Conservation (phyloP, 352 stramenopile species). For the Pythium catenulatum region DNA sequence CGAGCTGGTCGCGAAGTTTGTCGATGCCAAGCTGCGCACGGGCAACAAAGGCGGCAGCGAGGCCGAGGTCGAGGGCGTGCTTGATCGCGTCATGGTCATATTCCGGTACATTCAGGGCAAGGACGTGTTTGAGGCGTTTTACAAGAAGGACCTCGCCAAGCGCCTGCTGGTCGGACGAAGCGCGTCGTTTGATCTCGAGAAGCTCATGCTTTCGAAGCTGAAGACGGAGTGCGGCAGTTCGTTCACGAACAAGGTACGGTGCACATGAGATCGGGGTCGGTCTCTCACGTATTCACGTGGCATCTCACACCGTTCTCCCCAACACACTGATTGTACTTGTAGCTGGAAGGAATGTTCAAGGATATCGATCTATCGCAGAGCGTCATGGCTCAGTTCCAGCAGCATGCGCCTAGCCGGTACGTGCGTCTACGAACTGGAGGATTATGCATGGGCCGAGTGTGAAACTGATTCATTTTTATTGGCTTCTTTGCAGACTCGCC, state of each 20-base stretch:
- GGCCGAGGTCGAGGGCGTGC: conserved; percentile 90
- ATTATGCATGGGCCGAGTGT: no score
- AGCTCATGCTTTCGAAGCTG: conserved; percentile 97
- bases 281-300: no score
- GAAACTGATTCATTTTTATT: background rate
- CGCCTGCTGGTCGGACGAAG: conserved; percentile 95
- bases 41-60: conserved; percentile 92
- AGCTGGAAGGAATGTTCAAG: conserved; percentile 99
- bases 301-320: no score
- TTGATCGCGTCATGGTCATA: conserved; percentile 96
- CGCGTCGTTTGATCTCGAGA: conserved; percentile 96
- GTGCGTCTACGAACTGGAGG: background rate
- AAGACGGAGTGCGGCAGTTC: conserved; percentile 98
- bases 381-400: conserved; percentile 95
- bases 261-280: background rate
- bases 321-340: no score
- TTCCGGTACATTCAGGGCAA: conserved; percentile 98
- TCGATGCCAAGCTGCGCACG: conserved; percentile 93
- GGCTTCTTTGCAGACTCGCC: conserved; percentile 44
- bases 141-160: conserved; percentile 98
- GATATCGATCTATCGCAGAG: conserved; percentile 98
- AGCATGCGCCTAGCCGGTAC: conserved; percentile 87
- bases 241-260: conserved; percentile 97
- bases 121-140: conserved; percentile 99
- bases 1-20: conserved; percentile 95